These are phyloP conservation scores for Hyphodiscus hymeniophilus DNA, from an alignment of 495 filamentous ascomycete genomes.

Conservation along the genomic window DNA sequence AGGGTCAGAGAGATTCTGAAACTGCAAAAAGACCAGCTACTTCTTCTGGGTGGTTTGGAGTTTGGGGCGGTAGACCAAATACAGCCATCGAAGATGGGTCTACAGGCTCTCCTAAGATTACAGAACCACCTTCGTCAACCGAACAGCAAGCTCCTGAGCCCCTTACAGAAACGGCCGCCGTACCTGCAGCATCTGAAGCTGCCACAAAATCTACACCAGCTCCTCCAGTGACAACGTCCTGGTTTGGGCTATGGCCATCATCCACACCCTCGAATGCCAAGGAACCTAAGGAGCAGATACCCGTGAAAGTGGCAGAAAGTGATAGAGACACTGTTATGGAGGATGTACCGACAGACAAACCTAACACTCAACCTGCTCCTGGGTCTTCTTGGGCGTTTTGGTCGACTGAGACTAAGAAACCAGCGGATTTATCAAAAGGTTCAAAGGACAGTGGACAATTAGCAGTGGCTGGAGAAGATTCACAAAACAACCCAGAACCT, in stretches of 20 bases:
- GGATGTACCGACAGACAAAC: conserved; percentile 15
- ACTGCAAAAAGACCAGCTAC: conserved; percentile 24
- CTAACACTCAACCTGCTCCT: conserved; percentile 15
- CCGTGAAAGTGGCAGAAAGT: conserved; percentile 25
- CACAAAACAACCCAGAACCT: conserved; percentile 51
- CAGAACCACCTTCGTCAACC: conserved; percentile 2
- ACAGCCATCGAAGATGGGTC: conserved; percentile 20
- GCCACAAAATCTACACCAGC: not conserved
- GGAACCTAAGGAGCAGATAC: conserved; percentile 9
- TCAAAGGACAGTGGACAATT: conserved; percentile 53
- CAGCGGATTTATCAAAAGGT: conserved; percentile 8
- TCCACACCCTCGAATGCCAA: conserved; percentile 12
- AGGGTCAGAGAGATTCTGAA: conserved; percentile 2
- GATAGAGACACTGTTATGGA: conserved; percentile 23
- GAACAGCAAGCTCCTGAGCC: not conserved
- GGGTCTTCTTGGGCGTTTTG: conserved; percentile 23
- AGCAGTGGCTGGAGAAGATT: conserved; percentile 58
- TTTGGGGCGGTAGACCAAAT: conserved; percentile 37
- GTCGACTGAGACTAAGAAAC: conserved; percentile 52
- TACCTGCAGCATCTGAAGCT: conserved; percentile 6
- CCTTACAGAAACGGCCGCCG: conserved; percentile 1
- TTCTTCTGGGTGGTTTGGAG: conserved; percentile 49
- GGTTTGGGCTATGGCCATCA: conserved; percentile 45
- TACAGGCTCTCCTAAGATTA: conserved; percentile 16
- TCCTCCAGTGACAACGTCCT: conserved; percentile 31